Base-by-base conservation (phyloP, 805 yeast genomes). In the Schwanniomyces sp. region DNA sequence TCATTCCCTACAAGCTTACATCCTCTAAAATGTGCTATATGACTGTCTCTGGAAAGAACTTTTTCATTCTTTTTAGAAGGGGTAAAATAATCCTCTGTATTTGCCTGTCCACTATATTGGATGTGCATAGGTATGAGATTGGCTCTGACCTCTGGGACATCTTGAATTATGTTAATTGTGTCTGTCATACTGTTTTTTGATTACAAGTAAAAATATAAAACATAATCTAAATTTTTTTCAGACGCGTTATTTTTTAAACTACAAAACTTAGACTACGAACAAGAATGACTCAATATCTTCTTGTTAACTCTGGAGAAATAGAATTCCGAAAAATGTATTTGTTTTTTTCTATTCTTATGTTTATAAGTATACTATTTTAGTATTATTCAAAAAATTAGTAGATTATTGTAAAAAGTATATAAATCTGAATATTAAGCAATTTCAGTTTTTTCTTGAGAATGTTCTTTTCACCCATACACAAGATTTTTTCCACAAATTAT, bases 21-120 rank as follows among this genome's bases (percentile, higher is more conserved):
- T 1, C 75, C 75, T 54, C 75, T 55, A 44, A 67, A 70, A 52
- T 62, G 68, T 5, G 69, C 66, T 2, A 59, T 50, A 4, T 52
- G 51, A 7, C 46, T 49, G 2, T 45, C 48, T 18, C 50, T 44
- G 18, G 50, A 56, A 14, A 29, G 16, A 7, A 46, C 49, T 26
- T 41, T 41, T 45, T 61, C 64, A 7, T 21, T 38, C 8, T 52
- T 46, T 32, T 67, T 68, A 14, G 71, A 56, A 7, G 67, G 63
- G 1, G 71, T 58, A 47, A 67, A 69, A 46, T 53, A 67, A 6
- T 62, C 67, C 11, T 50, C 42, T 1, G 74, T 66, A 29, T 65
- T 63, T 7, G 72, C 73, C 7, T 59, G 49, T 1, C 74, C 74
- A 37, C 53, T 54, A 40, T 64, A 56, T 40, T 61, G 60, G 36